phyloP scores from a whole-genome alignment of 148 eudicot genomes.

The Rhododendron griersonianum region DNA sequence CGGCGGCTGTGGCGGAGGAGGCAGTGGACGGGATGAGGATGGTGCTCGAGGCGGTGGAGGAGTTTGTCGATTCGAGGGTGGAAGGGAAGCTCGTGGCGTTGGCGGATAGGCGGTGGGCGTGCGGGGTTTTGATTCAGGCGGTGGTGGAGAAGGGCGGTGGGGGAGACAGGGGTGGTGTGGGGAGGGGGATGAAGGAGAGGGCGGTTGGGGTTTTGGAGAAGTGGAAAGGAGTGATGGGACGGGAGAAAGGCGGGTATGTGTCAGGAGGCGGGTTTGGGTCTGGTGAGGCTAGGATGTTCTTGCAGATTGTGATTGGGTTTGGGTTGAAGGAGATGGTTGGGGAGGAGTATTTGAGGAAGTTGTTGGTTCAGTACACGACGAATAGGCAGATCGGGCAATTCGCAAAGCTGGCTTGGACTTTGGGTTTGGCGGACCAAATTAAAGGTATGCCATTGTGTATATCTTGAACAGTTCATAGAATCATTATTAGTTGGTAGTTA shows the following conservation, averaged over 20 bases:
- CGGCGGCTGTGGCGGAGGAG: constrained; percentile 28
- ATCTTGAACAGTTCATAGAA: neutral
- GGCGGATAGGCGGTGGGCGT: constrained; percentile 48
- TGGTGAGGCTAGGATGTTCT: constrained; percentile 43
- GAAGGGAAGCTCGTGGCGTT: constrained; percentile 8
- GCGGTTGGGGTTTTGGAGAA: constrained; percentile 28
- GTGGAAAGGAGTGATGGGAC: constrained; percentile 34
- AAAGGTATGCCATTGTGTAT: constrained; percentile 18
- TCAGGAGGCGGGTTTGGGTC: constrained; percentile 25
- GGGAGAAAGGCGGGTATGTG: neutral
- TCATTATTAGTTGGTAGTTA: neutral
- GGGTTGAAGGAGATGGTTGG: constrained; percentile 46
- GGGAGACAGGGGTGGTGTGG: constrained; percentile 9
- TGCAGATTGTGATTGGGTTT: constrained; percentile 54
- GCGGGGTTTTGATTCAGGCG: constrained; percentile 34
- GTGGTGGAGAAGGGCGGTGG: constrained; percentile 19
- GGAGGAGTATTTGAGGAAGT: constrained; percentile 39
- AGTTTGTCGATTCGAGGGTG: constrained; percentile 28
- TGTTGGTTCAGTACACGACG: constrained; percentile 38
- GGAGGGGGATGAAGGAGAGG: constrained; percentile 27
- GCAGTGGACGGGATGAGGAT: constrained; percentile 41
- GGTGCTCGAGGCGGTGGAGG: constrained; percentile 49
- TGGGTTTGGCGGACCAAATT: constrained; percentile 43
- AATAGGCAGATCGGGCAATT: constrained; percentile 36
- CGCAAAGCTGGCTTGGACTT: constrained; percentile 44